Percentiles rank a stretch among this genome's conserved stretches.
Conservation (phyloP, 2,329 filamentous ascomycete species). For the Venturia pyrina region DNA sequence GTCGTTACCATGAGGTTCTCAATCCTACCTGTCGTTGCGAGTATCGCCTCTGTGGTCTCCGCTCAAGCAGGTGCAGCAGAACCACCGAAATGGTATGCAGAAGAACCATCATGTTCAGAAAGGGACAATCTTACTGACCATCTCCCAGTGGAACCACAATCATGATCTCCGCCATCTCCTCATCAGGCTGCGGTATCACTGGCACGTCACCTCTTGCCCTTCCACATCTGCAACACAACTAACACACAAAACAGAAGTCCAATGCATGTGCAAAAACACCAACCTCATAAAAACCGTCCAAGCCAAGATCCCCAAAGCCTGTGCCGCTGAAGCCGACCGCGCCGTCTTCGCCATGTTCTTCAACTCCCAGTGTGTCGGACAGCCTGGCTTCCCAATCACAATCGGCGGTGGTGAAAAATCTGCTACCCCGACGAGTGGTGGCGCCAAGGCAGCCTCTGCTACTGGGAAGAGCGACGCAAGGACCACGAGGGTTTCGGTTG, state of each 20-base stretch:
- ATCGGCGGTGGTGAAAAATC: background rate
- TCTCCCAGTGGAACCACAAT: background rate
- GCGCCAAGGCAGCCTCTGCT: background rate
- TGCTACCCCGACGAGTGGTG: background rate
- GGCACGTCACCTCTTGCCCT: background rate
- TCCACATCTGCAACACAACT: background rate
- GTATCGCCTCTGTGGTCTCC: background rate
- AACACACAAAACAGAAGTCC: background rate
- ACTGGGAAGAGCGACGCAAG: background rate
- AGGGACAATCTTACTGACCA: background rate
- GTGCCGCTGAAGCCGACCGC: background rate
- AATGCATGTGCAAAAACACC: slow-evolving; percentile 7
- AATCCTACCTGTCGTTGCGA: background rate
- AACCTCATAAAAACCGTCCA: background rate
- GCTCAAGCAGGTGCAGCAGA: slow-evolving; percentile 5
- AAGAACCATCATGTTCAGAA: background rate
- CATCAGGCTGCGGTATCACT: slow-evolving; percentile 6
- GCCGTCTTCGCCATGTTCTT: slow-evolving; percentile 6
- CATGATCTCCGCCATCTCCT: slow-evolving; percentile 5
- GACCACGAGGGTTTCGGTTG: background rate
- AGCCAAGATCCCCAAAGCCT: background rate
- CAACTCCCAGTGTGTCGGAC: background rate
- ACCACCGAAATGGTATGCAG: background rate
- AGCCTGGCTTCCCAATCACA: background rate
- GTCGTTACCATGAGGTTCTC: slow-evolving; percentile 1